These are phyloP conservation scores for Capsella bursapastoris DNA, from an alignment of 345 rosid species.

Conservation along the genomic window DNA sequence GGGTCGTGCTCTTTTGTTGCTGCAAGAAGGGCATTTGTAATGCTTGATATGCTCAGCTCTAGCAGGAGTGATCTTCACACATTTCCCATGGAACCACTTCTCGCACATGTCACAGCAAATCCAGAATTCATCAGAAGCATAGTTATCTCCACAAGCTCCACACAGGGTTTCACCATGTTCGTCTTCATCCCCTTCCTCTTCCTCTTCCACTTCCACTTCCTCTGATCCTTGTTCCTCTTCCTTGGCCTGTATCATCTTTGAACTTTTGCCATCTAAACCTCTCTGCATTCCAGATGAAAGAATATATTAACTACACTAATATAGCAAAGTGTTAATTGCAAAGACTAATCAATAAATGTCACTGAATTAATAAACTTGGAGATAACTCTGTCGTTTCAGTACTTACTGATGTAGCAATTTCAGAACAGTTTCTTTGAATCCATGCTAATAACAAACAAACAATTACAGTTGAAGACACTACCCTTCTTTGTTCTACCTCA, in stretches of 20 bases:
- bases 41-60: slow-evolving; percentile 86
- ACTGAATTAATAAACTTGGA: not conserved
- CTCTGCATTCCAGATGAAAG: slow-evolving; percentile 49
- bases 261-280: slow-evolving; percentile 52
- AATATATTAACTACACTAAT: slow-evolving; percentile 22
- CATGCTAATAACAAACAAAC: not conserved
- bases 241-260: slow-evolving; percentile 45
- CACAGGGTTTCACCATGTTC: slow-evolving; percentile 77
- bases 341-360: not conserved
- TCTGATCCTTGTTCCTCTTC: slow-evolving; percentile 59
- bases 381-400: not conserved
- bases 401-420: not conserved
- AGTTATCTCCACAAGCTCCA: slow-evolving; percentile 84
- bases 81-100: slow-evolving; percentile 86
- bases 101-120: slow-evolving; percentile 83
- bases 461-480: not conserved
- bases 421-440: not conserved
- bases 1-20: slow-evolving; percentile 70
- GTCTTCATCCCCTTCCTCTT: slow-evolving; percentile 56
- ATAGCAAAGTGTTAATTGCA: slow-evolving; percentile 3
- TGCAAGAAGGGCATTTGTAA: slow-evolving; percentile 90
- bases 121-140: slow-evolving; percentile 82
- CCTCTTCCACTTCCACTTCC: slow-evolving; percentile 57
- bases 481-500: not conserved
- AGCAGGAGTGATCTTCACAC: slow-evolving; percentile 88